Base-by-base conservation (phyloP, 805 yeast genomes). In the Blastobotrys mokoenaii region DNA sequence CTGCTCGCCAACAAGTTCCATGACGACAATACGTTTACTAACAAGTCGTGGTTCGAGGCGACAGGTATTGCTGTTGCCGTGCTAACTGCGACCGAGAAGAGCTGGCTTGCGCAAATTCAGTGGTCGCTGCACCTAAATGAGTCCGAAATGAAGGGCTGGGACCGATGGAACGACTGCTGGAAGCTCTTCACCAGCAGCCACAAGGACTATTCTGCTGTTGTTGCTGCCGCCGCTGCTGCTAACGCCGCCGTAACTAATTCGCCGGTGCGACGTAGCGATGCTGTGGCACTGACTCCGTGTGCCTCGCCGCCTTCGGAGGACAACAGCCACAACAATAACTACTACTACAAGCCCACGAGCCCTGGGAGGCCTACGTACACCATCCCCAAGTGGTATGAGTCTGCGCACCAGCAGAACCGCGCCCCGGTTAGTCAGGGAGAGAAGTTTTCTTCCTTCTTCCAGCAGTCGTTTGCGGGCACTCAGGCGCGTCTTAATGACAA, bases 1-100 rank as follows among this genome's bases (percentile, higher is more conserved):
- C 77, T 90, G 32, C 69, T 90, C 50, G 95, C 96, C 40, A 90
- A 90, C 69, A 90, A 90, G 67, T 86, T 87, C 63, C 87, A 89
- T 61, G 97, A 90, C 66, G 98, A 90, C 68, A 88, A 90, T 67
- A 90, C 97, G 25, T 90, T 90, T 61, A 87, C 95, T 49, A 90
- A 90, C 67, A 81, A 80, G 58, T 86, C 96, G 6, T 90, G 98
- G 98, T 77, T 87, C 36, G 88, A 87, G 50, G 97, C 97, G n/a
- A 84, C 96, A 3, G 94, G 94, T 15, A 73, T 90, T 51, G 65
- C 76, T 5, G 70, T 85, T 40, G 58, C 59, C 2, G 64, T 73
- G 31, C 72, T 90, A 51, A 87, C 89, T 57, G 57, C 61, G 14
- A 67, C 77, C 49, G 98, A 90, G 68, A 75, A 74, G 44, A 69